Percentiles rank a stretch among this genome's conserved stretches.
Conservation (phyloP, 192 early-diverging fungal species). For the Rhizoclosmatium globosum region DNA sequence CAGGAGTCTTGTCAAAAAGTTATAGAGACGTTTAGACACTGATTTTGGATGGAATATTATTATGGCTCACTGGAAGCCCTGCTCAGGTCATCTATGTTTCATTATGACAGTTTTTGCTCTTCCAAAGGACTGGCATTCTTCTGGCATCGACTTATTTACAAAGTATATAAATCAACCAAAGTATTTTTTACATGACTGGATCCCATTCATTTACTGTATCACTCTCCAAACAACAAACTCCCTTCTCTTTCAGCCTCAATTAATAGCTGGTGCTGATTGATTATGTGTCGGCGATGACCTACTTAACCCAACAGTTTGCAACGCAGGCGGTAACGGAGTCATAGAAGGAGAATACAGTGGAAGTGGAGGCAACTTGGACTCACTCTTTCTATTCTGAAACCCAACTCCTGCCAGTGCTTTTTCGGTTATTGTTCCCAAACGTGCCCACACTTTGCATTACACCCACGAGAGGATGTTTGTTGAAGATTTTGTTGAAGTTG, state of each 20-base stretch:
- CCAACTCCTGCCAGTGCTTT: slow-evolving; percentile 38
- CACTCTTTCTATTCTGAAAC: slow-evolving; percentile 15
- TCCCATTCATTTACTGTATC: too few relatives aligned
- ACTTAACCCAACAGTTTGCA: slow-evolving; percentile 5
- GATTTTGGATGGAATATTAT: too few relatives aligned
- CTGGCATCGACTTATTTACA: too few relatives aligned
- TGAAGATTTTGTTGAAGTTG: slow-evolving; percentile 72
- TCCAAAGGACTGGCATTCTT: too few relatives aligned
- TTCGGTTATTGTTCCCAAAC: not conserved
- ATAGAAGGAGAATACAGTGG: slow-evolving; percentile 33
- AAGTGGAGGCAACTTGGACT: slow-evolving; percentile 27
- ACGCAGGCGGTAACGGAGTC: slow-evolving; percentile 26
- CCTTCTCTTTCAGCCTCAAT: too few relatives aligned
- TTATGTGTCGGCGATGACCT: not conserved
- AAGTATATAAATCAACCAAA: too few relatives aligned
- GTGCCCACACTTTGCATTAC: slow-evolving; percentile 45
- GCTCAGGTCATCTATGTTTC: too few relatives aligned
- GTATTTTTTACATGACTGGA: too few relatives aligned
- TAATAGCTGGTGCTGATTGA: too few relatives aligned
- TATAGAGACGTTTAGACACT: not conserved
- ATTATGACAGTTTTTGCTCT: too few relatives aligned
- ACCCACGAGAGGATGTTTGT: slow-evolving; percentile 62
- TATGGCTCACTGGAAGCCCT: too few relatives aligned
- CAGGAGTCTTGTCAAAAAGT: not conserved
- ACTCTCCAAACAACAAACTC: too few relatives aligned